Evolutionary conservation across 345 rosid species (phyloP).

Genomic region (Euphorbia pulcherrima): DNA sequence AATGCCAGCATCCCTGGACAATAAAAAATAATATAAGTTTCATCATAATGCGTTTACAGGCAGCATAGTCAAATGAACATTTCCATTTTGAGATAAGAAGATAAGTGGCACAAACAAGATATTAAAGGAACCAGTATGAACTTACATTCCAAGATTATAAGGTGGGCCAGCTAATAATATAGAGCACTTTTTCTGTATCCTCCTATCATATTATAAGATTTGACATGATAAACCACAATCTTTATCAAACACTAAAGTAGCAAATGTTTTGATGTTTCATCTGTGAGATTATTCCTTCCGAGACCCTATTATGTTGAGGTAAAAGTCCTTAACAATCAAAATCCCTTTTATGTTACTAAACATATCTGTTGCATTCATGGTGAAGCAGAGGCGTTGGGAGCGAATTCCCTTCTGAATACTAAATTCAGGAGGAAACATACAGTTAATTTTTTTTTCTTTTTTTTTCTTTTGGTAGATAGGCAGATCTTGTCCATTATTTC

Average conservation of each 20-base stretch:
- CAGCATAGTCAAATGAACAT: not conserved
- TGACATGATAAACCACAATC: not conserved
- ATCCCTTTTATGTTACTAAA: too few species aligned
- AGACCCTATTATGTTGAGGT: not conserved
- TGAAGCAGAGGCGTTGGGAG: not conserved
- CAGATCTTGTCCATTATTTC: too few species aligned
- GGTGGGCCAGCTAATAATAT: not conserved
- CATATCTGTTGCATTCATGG: too few species aligned
- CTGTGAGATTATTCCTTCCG: not conserved
- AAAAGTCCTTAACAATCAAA: not conserved
- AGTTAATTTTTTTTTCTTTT: too few species aligned
- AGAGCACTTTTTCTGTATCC: not conserved
- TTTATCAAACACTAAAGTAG: not conserved
- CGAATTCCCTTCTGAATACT: not conserved
- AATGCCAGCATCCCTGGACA: slow-evolving; percentile 67
- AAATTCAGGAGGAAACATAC: not conserved
- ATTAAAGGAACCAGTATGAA: not conserved
- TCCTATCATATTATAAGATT: not conserved
- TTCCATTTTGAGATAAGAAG: not conserved
- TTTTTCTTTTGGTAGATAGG: too few species aligned
- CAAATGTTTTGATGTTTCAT: not conserved
- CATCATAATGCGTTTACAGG: not conserved
- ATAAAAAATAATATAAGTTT: not conserved
- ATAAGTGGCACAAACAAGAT: not conserved
- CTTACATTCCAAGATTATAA: not conserved